Conservation (phyloP, 345 rosid genomes). For the Eucalyptus tenuipes region DNA sequence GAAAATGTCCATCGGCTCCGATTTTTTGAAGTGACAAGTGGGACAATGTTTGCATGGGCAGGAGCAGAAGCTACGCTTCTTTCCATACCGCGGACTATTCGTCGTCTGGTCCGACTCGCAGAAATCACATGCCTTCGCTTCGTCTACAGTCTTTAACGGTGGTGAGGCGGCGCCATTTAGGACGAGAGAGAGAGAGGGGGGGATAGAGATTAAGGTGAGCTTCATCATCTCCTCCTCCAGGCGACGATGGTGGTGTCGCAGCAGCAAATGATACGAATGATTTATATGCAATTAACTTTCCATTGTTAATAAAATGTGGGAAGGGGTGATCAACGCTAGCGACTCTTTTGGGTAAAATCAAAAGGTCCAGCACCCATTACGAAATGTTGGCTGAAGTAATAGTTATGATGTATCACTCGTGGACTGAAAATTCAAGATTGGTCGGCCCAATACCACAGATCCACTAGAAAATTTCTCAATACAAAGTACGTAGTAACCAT, state of each 20-base stretch:
- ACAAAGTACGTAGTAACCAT: too few relatives aligned
- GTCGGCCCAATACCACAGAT: too few relatives aligned
- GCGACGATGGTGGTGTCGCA: neutral
- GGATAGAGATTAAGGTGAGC: neutral
- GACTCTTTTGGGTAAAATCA: too few relatives aligned
- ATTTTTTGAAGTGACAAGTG: neutral
- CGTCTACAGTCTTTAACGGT: neutral
- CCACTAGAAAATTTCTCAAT: too few relatives aligned
- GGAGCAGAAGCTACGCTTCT: neutral
- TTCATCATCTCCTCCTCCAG: neutral
- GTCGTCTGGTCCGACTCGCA: neutral
- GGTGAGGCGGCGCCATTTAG: neutral
- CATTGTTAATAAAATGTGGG: too few relatives aligned
- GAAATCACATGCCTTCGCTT: neutral
- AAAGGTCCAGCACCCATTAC: too few relatives aligned
- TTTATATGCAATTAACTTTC: too few relatives aligned
- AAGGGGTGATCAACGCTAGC: too few relatives aligned
- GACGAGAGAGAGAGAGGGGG: neutral
- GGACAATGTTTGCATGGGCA: neutral
- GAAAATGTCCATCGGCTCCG: neutral
- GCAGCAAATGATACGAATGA: too few relatives aligned
- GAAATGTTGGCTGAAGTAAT: too few relatives aligned
- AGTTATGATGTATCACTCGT: too few relatives aligned
- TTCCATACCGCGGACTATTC: neutral
- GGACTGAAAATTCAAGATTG: too few relatives aligned